phyloP scores from a whole-genome alignment of 148 eudicot genomes.

The Nepenthes gracilis region DNA sequence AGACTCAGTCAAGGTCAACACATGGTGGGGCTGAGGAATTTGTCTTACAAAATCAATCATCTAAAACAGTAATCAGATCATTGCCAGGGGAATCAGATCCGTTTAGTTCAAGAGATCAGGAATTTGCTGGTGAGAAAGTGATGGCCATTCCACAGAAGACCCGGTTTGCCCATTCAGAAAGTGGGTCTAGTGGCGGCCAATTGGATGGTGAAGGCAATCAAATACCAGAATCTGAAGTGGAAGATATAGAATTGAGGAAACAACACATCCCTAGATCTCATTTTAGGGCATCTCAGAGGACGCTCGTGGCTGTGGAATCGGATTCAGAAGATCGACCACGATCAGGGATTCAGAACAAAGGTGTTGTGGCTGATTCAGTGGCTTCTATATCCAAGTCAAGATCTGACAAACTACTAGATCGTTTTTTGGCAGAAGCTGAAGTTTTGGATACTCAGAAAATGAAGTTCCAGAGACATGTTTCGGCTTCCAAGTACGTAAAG shows the following conservation, averaged over 20 bases:
- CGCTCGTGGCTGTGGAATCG: conserved; percentile 17
- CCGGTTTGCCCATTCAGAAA: conserved; percentile 6
- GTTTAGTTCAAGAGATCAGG: conserved; percentile 16
- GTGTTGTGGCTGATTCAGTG: conserved; percentile 24
- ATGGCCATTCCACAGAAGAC: background rate
- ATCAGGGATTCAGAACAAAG: conserved; percentile 19
- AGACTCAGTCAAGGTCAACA: conserved; percentile 23
- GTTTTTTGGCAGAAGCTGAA: conserved; percentile 22
- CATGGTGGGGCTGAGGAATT: conserved; percentile 24
- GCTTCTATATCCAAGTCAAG: conserved; percentile 19
- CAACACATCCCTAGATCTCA: conserved; percentile 13
- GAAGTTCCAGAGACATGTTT: conserved; percentile 40
- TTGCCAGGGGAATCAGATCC: conserved; percentile 19
- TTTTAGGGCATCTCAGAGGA: conserved; percentile 24
- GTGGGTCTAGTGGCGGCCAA: conserved; percentile 4
- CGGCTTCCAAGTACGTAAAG: conserved; percentile 29
- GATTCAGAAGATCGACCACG: conserved; percentile 9
- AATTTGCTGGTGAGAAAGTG: conserved; percentile 1
- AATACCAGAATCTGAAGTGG: conserved; percentile 15
- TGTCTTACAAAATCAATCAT: conserved; percentile 18
- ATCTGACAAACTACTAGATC: conserved; percentile 29
- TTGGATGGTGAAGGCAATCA: background rate
- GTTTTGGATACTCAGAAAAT: conserved; percentile 29
- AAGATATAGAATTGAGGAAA: conserved; percentile 12
- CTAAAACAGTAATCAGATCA: conserved; percentile 18